Evolutionary conservation across 2,329 filamentous ascomycete species (phyloP), one percentile per base, ranked within the genome.

Genomic region (Ceratocystis lukuohia): DNA sequence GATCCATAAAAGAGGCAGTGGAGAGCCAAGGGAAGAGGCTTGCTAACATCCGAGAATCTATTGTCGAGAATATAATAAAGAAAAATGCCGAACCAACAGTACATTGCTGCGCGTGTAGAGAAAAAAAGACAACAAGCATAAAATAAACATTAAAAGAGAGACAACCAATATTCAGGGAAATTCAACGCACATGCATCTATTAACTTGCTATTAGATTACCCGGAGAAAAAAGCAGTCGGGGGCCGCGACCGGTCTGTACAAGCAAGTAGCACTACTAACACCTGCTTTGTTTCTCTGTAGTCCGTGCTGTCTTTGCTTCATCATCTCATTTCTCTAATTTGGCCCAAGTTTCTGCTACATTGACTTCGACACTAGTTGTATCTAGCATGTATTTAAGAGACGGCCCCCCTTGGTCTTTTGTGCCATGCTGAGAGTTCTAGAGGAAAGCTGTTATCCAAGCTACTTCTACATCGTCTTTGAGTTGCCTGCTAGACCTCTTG

Each of bases 231-330:
- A 48, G 20, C 20, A 37, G 8, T 3, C 28, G 56, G 56, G 37
- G 56, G 33, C 56, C 33, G 56, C 56, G 56, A 59, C 6, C 37
- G 12, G 10, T 41, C 37, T 15, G 10, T 41, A 12, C 5, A 53
- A 8, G 7, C 53, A 57, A 57, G 22, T 30, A 57, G 22, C 56
- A 37, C 7, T 30, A 59, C 25, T 59, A 37, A 37, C 15, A 37
- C 5, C n/a, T 33, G 56, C 56, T 4, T 59, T 15, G 56, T 37
- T 59, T 15, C 56, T 59, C 7, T 37, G 5, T n/a, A 37, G 56
- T 59, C 56, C 56, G 56, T 59, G 56, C 56, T 37, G 56, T n/a
- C 7, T 59, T 7, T 37, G 56, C 28, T 37, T 33, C 56, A 59
- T 10, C 56, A 20, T 59, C 56, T 59, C 28, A 59, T 59, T 59